phyloP scores from a whole-genome alignment of 2,329 filamentous ascomycete species.

The Fusarium decemcellulare region DNA sequence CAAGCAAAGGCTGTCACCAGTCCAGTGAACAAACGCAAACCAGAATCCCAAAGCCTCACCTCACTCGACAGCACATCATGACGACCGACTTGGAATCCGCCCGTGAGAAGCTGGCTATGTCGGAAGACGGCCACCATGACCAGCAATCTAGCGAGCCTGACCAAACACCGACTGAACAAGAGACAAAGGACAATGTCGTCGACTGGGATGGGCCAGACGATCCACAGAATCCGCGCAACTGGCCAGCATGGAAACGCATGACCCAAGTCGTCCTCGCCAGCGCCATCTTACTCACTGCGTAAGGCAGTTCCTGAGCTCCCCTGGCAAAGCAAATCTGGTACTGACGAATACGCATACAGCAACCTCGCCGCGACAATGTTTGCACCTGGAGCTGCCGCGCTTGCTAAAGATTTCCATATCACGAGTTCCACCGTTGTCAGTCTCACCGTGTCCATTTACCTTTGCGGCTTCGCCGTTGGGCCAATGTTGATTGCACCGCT shows the following conservation, averaged over 20 bases:
- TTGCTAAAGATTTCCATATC: slow-evolving; percentile 60
- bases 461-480: slow-evolving; percentile 67
- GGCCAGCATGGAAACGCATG: slow-evolving; percentile 76
- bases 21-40: not conserved
- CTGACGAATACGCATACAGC: slow-evolving; percentile 25
- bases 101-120: slow-evolving; percentile 13
- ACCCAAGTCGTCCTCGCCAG: slow-evolving; percentile 61
- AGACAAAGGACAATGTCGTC: slow-evolving; percentile 61
- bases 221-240: slow-evolving; percentile 77
- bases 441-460: slow-evolving; percentile 59
- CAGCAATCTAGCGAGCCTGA: slow-evolving; percentile 27
- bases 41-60: slow-evolving; percentile 8
- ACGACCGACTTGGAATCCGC: slow-evolving; percentile 27
- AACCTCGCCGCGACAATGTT: slow-evolving; percentile 44
- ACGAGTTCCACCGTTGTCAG: slow-evolving; percentile 51
- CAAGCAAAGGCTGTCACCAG: slow-evolving; percentile 17
- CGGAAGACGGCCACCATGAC: slow-evolving; percentile 25
- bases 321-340: slow-evolving; percentile 51
- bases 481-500: slow-evolving; percentile 74
- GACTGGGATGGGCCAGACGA: slow-evolving; percentile 80
- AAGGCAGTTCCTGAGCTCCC: slow-evolving; percentile 21
- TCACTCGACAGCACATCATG: slow-evolving; percentile 27
- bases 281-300: slow-evolving; percentile 44
- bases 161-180: slow-evolving; percentile 25
- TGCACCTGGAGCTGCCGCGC: slow-evolving; percentile 66